These are phyloP conservation scores for Dimocarpus longan DNA, from an alignment of 345 rosid species.

Conservation along the genomic window DNA sequence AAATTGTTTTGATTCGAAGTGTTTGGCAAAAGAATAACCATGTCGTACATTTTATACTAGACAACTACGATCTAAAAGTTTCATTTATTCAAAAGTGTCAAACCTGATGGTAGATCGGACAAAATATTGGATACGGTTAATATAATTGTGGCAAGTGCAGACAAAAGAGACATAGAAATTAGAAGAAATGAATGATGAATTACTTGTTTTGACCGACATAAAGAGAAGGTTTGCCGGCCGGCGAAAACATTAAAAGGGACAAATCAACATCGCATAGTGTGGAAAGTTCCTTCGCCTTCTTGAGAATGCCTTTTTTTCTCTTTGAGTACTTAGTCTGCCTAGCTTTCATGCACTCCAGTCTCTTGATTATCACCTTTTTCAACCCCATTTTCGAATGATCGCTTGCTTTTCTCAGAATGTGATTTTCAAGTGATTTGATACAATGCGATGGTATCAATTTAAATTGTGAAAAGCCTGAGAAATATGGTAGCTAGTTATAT, in stretches of 20 bases:
- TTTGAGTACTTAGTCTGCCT: constrained; percentile 51
- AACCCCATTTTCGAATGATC: constrained; percentile 38
- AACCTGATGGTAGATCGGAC: neutral
- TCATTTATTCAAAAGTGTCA: neutral
- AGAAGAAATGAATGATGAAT: neutral
- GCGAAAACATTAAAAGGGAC: constrained; percentile 34
- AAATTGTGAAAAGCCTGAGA: neutral
- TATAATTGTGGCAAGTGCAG: too few relatives aligned
- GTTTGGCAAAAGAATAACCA: neutral
- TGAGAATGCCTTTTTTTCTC: constrained; percentile 41
- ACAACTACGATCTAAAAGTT: neutral
- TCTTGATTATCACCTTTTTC: constrained; percentile 32
- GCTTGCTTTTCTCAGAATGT: too few relatives aligned
- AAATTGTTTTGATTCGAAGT: too few relatives aligned
- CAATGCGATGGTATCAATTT: neutral
- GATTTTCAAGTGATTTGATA: too few relatives aligned
- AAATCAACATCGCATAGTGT: constrained; percentile 36
- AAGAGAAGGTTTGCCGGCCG: constrained; percentile 18
- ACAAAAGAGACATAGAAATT: too few relatives aligned
- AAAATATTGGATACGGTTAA: neutral
- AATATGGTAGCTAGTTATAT: neutral
- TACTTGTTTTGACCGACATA: constrained; percentile 33
- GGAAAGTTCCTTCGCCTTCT: constrained; percentile 42
- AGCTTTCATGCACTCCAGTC: constrained; percentile 27
- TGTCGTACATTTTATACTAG: too few relatives aligned